A percentile compares a stretch with the other conserved stretches of the same genome.
Conservation (phyloP, 2,329 filamentous ascomycete species). For the Mariannaea elegans region DNA sequence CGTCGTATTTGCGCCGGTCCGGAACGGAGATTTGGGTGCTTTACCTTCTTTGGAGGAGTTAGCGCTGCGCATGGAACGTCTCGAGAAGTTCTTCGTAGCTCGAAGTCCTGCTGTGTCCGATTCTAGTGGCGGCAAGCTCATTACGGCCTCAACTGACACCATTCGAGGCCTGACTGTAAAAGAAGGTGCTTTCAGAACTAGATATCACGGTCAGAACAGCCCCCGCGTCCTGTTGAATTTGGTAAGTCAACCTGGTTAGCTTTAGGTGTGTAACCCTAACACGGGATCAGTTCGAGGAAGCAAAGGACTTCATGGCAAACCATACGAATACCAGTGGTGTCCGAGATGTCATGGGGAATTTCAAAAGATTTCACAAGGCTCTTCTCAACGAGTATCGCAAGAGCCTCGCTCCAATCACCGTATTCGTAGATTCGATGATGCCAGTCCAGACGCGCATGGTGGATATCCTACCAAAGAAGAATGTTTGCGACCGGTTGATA, state of each 20-base stretch:
- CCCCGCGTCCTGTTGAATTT: conserved; percentile 63
- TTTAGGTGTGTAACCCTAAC: neutral
- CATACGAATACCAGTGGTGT: conserved; percentile 51
- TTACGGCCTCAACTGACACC: conserved; percentile 53
- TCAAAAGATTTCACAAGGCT: conserved; percentile 57
- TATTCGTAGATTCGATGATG: conserved; percentile 68
- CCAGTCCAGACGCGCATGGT: conserved; percentile 66
- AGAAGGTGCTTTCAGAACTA: conserved; percentile 54
- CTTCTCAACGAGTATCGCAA: conserved; percentile 59
- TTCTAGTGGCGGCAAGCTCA: conserved; percentile 42
- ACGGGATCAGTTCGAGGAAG: conserved; percentile 59
- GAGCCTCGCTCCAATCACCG: conserved; percentile 60
- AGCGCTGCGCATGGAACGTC: conserved; percentile 58
- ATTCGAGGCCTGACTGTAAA: conserved; percentile 62
- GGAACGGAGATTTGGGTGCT: conserved; percentile 45
- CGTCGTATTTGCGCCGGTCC: conserved; percentile 34
- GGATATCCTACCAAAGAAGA: conserved; percentile 61
- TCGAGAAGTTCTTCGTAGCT: conserved; percentile 60
- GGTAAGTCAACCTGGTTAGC: conserved; percentile 46
- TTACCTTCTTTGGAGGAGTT: conserved; percentile 57
- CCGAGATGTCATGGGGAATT: conserved; percentile 53
- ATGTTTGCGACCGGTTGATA: conserved; percentile 61
- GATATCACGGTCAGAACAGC: conserved; percentile 63
- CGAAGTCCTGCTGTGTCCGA: conserved; percentile 53
- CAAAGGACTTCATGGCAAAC: conserved; percentile 59